Conservation (phyloP, 352 stramenopile species). For the Halophytophthora batemanensis region DNA sequence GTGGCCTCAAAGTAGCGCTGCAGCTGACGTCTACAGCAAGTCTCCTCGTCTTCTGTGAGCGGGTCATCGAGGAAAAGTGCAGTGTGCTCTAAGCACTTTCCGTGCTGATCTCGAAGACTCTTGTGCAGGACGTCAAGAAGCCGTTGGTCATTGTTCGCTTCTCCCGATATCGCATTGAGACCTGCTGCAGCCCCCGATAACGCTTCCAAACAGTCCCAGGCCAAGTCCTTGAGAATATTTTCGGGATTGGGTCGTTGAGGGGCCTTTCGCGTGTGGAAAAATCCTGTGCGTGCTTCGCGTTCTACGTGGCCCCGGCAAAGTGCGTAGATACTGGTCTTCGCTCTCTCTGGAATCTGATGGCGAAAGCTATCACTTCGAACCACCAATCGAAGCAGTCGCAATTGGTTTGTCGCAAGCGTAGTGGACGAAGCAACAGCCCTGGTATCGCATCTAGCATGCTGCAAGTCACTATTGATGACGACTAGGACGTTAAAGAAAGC, state of each 20-base stretch:
- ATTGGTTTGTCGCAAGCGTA: conserved; percentile 8
- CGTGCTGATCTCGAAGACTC: conserved; percentile 12
- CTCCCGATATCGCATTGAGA: no score
- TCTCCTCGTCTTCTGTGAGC: conserved; percentile 14
- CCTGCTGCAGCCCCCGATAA: no score
- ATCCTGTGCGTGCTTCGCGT: no score
- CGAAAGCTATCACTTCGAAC: conserved; percentile 13
- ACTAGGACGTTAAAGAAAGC: conserved; percentile 31
- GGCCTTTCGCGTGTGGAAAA: no score
- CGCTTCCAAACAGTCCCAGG: no score
- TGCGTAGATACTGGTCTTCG: conserved; percentile 6
- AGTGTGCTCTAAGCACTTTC: conserved; percentile 14
- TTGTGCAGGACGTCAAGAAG: conserved; percentile 1
- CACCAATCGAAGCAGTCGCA: conserved; percentile 20
- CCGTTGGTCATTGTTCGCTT: no score
- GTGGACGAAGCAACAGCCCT: background rate
- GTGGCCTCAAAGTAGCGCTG: conserved; percentile 33
- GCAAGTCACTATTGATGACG: conserved; percentile 3
- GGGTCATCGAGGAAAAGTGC: conserved; percentile 28
- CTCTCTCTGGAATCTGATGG: conserved; percentile 4
- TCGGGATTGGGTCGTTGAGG: no score
- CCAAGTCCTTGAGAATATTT: no score
- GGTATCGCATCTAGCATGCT: background rate
- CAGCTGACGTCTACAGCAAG: conserved; percentile 9
- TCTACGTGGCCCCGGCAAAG: conserved; percentile 8